Conservation (phyloP, 345 rosid genomes). For the Hibiscus tridactylites region DNA sequence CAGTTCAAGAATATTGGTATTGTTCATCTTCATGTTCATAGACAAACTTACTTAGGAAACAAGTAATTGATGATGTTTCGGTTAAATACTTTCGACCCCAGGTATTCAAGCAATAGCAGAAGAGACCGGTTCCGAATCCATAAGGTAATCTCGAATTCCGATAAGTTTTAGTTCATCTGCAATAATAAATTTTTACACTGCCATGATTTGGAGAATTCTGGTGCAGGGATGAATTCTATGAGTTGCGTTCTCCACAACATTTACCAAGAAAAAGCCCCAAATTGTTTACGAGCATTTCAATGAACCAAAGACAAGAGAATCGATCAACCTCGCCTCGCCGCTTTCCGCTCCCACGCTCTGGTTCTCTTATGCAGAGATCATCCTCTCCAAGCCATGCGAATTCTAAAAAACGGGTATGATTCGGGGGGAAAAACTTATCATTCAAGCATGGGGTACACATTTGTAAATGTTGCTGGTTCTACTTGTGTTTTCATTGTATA, state of each 20-base stretch:
- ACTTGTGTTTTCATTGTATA: not conserved
- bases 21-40: not conserved
- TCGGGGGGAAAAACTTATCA: not conserved
- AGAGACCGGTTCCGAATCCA: conserved; percentile 23
- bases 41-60: not conserved
- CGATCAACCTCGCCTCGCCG: conserved; percentile 43
- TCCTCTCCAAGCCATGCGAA: conserved; percentile 33
- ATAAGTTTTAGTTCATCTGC: not conserved
- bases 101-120: conserved; percentile 36
- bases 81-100: conserved; percentile 4
- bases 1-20: conserved; percentile 36
- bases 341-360: conserved; percentile 35
- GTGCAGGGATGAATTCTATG: conserved; percentile 26
- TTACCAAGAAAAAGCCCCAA: conserved; percentile 24
- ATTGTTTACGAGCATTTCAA: conserved; percentile 26
- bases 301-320: conserved; percentile 33
- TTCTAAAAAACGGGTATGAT: conserved; percentile 30
- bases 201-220: not conserved
- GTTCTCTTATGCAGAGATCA: conserved; percentile 45
- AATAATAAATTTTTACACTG: not conserved
- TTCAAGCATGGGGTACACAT: not conserved
- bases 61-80: not conserved
- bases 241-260: conserved; percentile 27
- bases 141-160: conserved; percentile 26
- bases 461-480: not conserved